These are phyloP conservation scores for Stagonosporopsis vannaccii DNA, from an alignment of 2,329 filamentous ascomycete species.

Conservation along the genomic window DNA sequence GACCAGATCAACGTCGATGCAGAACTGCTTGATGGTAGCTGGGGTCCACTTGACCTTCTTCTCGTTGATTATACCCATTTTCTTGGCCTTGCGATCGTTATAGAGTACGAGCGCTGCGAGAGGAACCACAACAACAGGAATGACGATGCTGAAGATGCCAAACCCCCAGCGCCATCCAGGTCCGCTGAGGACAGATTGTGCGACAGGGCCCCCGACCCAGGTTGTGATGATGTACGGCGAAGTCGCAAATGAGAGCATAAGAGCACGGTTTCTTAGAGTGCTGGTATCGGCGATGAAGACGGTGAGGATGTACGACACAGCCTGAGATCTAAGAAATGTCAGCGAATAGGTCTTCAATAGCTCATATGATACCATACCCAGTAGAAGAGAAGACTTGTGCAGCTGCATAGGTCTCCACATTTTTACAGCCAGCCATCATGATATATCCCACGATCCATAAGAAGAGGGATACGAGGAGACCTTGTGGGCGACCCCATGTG, in stretches of 20 bases:
- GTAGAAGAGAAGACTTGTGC: slow-evolving; percentile 71
- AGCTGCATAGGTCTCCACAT: slow-evolving; percentile 66
- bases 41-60: slow-evolving; percentile 49
- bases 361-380: slow-evolving; percentile 61
- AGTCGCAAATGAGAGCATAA: slow-evolving; percentile 67
- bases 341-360: neutral
- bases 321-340: slow-evolving; percentile 14
- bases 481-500: slow-evolving; percentile 48
- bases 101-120: slow-evolving; percentile 63
- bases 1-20: slow-evolving; percentile 66
- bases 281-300: slow-evolving; percentile 74
- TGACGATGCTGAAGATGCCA: slow-evolving; percentile 69
- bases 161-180: slow-evolving; percentile 72
- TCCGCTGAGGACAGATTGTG: slow-evolving; percentile 61
- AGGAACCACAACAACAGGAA: slow-evolving; percentile 67
- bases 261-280: slow-evolving; percentile 66
- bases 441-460: slow-evolving; percentile 56
- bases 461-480: slow-evolving; percentile 38
- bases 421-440: slow-evolving; percentile 69
- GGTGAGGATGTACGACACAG: slow-evolving; percentile 60
- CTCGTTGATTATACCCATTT: slow-evolving; percentile 57
- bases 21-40: slow-evolving; percentile 61
- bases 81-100: slow-evolving; percentile 67
- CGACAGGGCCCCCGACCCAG: slow-evolving; percentile 66
- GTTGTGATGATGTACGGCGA: slow-evolving; percentile 72